Evolutionary conservation across 768 basidiomycete species (phyloP), one percentile per base, ranked within the genome.

Genomic region (Termitomyces sp.): DNA sequence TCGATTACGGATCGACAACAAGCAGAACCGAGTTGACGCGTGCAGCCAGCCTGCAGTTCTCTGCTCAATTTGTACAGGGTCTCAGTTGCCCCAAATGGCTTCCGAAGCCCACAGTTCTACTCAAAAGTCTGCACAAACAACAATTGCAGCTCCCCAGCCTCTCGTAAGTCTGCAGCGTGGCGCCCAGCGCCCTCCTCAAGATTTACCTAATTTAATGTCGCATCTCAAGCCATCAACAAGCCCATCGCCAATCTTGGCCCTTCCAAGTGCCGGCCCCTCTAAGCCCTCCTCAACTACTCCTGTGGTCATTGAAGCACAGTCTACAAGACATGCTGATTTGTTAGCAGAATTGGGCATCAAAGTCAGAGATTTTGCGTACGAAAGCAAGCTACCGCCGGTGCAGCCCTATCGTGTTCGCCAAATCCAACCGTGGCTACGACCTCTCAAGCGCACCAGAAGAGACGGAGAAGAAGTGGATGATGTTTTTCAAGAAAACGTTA

Each of bases 321-420:
- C 45, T 5, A 60, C 59, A 56, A 47, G n/a, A 24, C 62, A 67
- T 44, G 60, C 62, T 34, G 60, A 64, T 26, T 49, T 56, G 18
- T 64, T 75, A 34, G 67, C 69, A 59, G 65, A 60, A 18, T 57
- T 70, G 12, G 76, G 80, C 3, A 73, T 79, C 56, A 78, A 76
- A 73, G 76, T 74, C 68, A 80, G 72, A 74, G 82, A 90, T 71
- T 89, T 85, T 75, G 86, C 82, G 16, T 86, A 84, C 72, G 85
- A 88, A 69, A 85, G 77, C 70, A 83, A 73, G 28, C 72, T 88
- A 47, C 85, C 87, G 2, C 83, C 84, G 9, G 77, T 90, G 41
- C 73, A 72, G 31, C 75, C 84, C 2, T 79, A 82, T 26, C 71
- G 72, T 56, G 75, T 75, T 1, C 76, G 78, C 22, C 84, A 82